Evolutionary conservation across 2,329 filamentous ascomycete species (phyloP), one percentile per base, ranked within the genome.

Genomic region (Fusarium equiseti): DNA sequence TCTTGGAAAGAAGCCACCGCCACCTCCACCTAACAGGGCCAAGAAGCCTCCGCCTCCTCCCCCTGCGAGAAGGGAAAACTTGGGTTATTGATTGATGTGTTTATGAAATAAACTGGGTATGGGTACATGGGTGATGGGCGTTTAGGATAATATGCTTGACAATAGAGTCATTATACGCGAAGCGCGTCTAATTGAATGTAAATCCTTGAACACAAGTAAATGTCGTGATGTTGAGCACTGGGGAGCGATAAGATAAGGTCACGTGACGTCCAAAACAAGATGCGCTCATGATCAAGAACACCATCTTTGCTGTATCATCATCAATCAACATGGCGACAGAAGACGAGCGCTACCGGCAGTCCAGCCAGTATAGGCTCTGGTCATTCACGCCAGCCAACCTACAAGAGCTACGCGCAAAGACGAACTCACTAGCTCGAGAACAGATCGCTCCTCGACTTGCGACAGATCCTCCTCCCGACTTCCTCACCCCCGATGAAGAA

Each of bases 281-380:
- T 7, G 46, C 43, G 38, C 29, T 22, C 48, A 44, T 59, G 40
- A 49, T 55, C 27, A 27, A 27, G 4, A 22, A 54, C 13, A 43
- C 18, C 59, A 57, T n/a, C 26, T 66, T 35, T 55, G 27, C 27
- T 63, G 20, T 38, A 46, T 51, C 43, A 49, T n/a, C 59, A 26
- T 51, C 50, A 81, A 26, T 45, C 50, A 81, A 48, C 66, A 93
- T 97, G 89, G 86, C 87, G 10, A 92, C 90, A 67, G 96, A 99
- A 86, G 96, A 99, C 81, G 92, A 93, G 73, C 87, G 95, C 59
- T 99, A 98, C 82, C 90, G 94, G 32, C 88, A 92, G 54, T 97
- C 95, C 0, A 95, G 93, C 49, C 96, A 99, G 81, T 98, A 90
- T 79, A 89, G 92, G 45, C 86, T 97, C 63, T 99, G 96, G 96